Percentiles rank a stretch among this genome's conserved stretches.
These are phyloP conservation scores for Kluyveromyces starmeri DNA, from an alignment of 805 yeast genomes.

Conservation along the genomic window DNA sequence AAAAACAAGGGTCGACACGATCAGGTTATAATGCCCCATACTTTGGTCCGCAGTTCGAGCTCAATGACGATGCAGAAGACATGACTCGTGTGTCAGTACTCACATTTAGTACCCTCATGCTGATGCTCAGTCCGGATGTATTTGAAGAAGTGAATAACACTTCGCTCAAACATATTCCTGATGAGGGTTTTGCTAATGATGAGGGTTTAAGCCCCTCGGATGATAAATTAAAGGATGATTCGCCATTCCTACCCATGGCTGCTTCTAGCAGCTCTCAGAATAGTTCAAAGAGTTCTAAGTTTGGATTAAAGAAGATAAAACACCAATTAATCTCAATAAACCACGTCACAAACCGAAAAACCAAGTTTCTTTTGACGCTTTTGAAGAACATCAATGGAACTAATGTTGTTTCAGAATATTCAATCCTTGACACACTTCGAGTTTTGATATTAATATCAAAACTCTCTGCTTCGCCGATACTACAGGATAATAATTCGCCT, in stretches of 20 bases:
- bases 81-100: constrained; percentile 22
- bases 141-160: constrained; percentile 18
- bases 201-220: not conserved
- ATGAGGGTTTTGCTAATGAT: constrained; percentile 5
- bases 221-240: constrained; percentile 2
- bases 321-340: constrained; percentile 11
- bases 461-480: constrained; percentile 6
- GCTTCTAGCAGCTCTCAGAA: not conserved
- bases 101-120: constrained; percentile 18
- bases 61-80: constrained; percentile 19
- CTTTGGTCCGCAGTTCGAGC: constrained; percentile 1
- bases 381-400: constrained; percentile 23
- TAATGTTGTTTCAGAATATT: constrained; percentile 17
- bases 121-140: constrained; percentile 21
- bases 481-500: constrained; percentile 6
- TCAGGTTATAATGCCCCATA: constrained; percentile 1
- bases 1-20: not conserved
- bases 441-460: constrained; percentile 10
- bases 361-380: constrained; percentile 18
- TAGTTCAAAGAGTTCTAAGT: not conserved
- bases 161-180: constrained; percentile 18
- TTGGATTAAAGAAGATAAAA: constrained; percentile 22
- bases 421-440: constrained; percentile 20
- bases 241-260: not conserved
- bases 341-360: constrained; percentile 13